Conservation (phyloP, 2,329 filamentous ascomycete genomes). For the Ophiostoma quercus region DNA sequence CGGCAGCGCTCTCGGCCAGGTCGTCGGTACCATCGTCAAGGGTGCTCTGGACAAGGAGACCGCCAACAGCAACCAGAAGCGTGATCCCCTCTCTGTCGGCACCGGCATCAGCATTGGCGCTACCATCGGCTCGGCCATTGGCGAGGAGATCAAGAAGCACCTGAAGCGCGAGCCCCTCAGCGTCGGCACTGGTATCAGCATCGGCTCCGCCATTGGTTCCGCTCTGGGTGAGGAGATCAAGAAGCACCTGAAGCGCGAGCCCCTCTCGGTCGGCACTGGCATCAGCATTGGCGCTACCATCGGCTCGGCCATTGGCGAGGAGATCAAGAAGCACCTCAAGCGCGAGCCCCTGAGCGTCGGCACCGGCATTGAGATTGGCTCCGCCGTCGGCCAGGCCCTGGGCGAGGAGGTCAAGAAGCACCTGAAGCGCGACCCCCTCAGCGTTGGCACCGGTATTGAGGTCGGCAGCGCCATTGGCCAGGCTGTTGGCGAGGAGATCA, state of each 20-base stretch:
- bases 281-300: background rate
- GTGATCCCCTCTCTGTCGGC: background rate
- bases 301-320: background rate
- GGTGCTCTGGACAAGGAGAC: background rate
- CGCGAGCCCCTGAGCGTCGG: background rate
- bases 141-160: background rate
- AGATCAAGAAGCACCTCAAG: slow-evolving; percentile 3
- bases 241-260: slow-evolving; percentile 2
- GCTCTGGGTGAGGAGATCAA: background rate
- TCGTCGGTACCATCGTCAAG: too few species aligned
- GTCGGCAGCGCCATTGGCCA: background rate
- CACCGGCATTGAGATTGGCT: background rate
- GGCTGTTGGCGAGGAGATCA: background rate
- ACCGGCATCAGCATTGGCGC: background rate
- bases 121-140: background rate
- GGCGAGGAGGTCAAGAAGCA: background rate
- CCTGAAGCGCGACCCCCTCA: background rate
- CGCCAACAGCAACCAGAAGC: background rate
- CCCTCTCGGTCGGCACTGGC: background rate
- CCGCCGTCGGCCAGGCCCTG: background rate
- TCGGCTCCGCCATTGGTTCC: background rate
- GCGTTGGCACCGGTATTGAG: background rate
- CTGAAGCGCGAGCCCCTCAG: background rate
- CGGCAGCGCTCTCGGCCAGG: background rate
- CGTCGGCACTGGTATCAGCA: background rate